Percentiles rank a stretch among this genome's conserved stretches.
Evolutionary conservation across 306 rosid genomes (phyloP).

Genomic region (Arachis stenosperma): DNA sequence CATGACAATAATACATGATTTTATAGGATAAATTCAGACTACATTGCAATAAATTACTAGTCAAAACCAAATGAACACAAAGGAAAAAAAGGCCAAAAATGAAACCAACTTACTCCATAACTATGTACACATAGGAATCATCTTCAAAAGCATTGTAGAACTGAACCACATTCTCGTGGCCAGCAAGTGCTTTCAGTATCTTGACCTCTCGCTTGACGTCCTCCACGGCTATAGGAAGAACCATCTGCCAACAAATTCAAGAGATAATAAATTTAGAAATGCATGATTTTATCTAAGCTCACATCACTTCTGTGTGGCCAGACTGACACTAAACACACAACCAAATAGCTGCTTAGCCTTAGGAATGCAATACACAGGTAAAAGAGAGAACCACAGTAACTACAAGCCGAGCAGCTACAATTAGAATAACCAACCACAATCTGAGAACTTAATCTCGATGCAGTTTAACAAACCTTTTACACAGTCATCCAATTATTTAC

Average conservation of each 20-base stretch:
- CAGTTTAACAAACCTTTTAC: not conserved
- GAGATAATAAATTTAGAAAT: not conserved
- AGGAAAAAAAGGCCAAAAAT: slow-evolving; percentile 1
- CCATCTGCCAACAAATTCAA: slow-evolving; percentile 67
- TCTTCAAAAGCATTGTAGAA: slow-evolving; percentile 78
- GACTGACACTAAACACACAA: not conserved
- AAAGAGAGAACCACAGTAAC: no score
- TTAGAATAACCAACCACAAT: not conserved
- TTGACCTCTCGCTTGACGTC: slow-evolving; percentile 81
- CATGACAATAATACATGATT: not conserved
- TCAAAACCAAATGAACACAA: slow-evolving; percentile 1
- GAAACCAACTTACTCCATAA: slow-evolving; percentile 75
- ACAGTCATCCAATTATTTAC: not conserved
- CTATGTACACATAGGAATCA: slow-evolving; percentile 76
- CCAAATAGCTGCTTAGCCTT: not conserved
- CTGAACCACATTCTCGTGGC: slow-evolving; percentile 86
- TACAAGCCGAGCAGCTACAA: not conserved
- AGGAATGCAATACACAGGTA: not conserved
- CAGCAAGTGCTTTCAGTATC: slow-evolving; percentile 70
- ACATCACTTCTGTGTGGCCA: not conserved
- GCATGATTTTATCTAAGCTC: not conserved
- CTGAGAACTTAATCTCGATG: no score
- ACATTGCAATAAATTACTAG: not conserved
- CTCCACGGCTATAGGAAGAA: slow-evolving; percentile 82
- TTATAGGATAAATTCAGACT: not conserved